phyloP scores from a whole-genome alignment of 768 basidiomycete species.

The Crassisporium funariophilum region DNA sequence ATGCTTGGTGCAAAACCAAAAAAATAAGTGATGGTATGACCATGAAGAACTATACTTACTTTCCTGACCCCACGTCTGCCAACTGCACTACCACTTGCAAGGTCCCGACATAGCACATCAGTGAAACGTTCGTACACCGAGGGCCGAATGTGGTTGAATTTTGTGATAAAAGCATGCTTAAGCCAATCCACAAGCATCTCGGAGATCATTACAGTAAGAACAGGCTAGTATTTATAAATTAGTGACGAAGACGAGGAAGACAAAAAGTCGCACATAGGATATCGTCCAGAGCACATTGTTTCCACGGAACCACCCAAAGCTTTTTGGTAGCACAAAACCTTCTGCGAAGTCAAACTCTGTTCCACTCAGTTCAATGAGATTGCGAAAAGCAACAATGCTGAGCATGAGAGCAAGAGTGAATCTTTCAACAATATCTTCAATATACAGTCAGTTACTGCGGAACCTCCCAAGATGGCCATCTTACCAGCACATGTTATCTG shows the following conservation, averaged over 20 bases:
- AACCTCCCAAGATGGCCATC: slow-evolving; percentile 13
- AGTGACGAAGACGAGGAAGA: not conserved
- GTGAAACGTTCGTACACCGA: slow-evolving; percentile 94
- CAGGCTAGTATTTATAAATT: slow-evolving; percentile 58
- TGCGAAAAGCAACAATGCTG: slow-evolving; percentile 86
- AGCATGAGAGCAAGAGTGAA: slow-evolving; percentile 94
- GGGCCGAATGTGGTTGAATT: slow-evolving; percentile 97
- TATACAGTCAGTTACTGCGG: not conserved
- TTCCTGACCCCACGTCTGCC: slow-evolving; percentile 71
- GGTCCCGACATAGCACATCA: slow-evolving; percentile 93
- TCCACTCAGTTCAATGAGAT: slow-evolving; percentile 91
- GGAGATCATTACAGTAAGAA: slow-evolving; percentile 85
- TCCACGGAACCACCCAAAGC: slow-evolving; percentile 84
- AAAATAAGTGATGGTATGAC: not conserved
- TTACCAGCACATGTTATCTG: slow-evolving; percentile 96
- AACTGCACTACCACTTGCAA: slow-evolving; percentile 76
- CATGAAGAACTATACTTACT: slow-evolving; percentile 36
- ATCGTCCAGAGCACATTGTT: slow-evolving; percentile 84
- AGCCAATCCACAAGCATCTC: slow-evolving; percentile 98
- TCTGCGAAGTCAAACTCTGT: slow-evolving; percentile 82
- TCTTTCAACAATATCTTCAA: slow-evolving; percentile 93
- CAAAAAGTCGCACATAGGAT: slow-evolving; percentile 66
- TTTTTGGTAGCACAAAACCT: slow-evolving; percentile 75
- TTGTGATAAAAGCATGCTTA: slow-evolving; percentile 99
- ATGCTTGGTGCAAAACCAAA: slow-evolving; percentile 50